Evolutionary conservation across 306 rosid genomes (phyloP).

Genomic region (Mimosa bimucronata): DNA sequence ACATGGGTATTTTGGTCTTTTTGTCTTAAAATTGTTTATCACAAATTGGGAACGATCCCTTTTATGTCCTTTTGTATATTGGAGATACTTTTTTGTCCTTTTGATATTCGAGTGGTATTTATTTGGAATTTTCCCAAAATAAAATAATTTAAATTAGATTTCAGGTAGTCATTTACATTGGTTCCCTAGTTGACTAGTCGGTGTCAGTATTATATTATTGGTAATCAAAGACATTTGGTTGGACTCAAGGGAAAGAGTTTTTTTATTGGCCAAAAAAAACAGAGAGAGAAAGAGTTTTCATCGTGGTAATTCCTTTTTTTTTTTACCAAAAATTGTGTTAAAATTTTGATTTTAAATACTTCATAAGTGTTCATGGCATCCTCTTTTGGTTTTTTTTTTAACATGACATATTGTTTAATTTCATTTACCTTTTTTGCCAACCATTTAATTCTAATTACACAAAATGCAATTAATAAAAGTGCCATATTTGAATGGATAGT

Average conservation of each 20-base stretch:
- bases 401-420: no score
- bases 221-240: neutral
- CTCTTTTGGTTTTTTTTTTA: neutral
- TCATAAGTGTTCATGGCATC: neutral
- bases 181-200: neutral
- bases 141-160: neutral
- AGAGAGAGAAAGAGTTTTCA: no score
- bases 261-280: no score
- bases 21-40: no score
- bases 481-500: neutral
- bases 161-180: neutral
- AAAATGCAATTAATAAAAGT: no score
- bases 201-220: neutral
- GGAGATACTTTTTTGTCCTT: no score
- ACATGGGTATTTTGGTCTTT: no score
- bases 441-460: neutral
- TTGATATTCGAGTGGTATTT: no score
- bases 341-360: neutral
- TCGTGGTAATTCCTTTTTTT: neutral
- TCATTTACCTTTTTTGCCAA: no score
- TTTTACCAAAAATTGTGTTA: neutral
- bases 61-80: no score
- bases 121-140: no score
- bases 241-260: neutral
- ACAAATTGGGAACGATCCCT: no score